Percentiles rank a stretch among this genome's conserved stretches.
Evolutionary conservation across 2,329 filamentous ascomycete genomes (phyloP).

Genomic region (Zymoseptoria passerinii): DNA sequence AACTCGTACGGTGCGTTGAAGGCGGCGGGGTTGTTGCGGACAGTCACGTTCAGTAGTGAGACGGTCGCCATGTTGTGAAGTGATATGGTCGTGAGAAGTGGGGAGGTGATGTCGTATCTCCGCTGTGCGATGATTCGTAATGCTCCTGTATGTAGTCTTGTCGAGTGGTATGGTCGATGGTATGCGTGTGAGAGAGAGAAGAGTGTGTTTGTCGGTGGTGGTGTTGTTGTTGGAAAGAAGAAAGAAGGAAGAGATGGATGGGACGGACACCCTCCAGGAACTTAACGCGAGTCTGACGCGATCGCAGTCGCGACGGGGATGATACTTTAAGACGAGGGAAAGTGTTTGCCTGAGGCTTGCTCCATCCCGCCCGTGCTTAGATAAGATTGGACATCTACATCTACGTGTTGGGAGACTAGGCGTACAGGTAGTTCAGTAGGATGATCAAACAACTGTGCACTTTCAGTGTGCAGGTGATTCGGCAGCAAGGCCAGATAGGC

Average conservation of each 20-base stretch:
- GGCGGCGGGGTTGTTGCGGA: slow-evolving; percentile 92
- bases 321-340: background rate
- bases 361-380: too few relatives aligned
- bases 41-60: slow-evolving; percentile 87
- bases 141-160: too few relatives aligned
- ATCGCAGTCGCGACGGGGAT: background rate
- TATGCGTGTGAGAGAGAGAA: background rate
- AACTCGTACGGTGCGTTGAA: slow-evolving; percentile 93
- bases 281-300: background rate
- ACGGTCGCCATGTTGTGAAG: slow-evolving; percentile 76
- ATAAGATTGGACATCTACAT: too few relatives aligned
- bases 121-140: too few relatives aligned
- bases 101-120: background rate
- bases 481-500: too few relatives aligned
- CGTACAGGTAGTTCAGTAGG: too few relatives aligned
- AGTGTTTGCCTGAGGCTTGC: background rate
- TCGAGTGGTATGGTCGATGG: background rate
- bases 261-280: background rate
- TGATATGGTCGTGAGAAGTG: slow-evolving; percentile 3
- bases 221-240: background rate
- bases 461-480: too few relatives aligned
- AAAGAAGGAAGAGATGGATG: background rate
- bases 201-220: background rate
- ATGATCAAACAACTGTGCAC: too few relatives aligned
- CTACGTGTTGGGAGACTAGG: too few relatives aligned